A percentile compares a stretch with the other conserved stretches of the same genome.
These are phyloP conservation scores for Acer yangbiense DNA, from an alignment of 345 rosid genomes.

Conservation along the genomic window DNA sequence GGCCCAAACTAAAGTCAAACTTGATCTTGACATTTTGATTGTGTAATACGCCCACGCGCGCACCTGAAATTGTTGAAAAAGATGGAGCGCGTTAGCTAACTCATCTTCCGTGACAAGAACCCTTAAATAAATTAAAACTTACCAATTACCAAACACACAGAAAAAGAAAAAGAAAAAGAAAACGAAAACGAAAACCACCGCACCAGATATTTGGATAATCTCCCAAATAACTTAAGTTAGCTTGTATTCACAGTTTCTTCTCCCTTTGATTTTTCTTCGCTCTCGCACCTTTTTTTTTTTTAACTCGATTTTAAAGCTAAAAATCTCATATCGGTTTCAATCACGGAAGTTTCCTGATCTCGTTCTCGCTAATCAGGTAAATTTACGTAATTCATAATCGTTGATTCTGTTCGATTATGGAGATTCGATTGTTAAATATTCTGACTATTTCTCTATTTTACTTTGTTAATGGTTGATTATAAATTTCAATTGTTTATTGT, in stretches of 20 bases:
- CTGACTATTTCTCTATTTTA: background rate
- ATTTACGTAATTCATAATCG: background rate
- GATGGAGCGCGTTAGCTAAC: too few relatives aligned
- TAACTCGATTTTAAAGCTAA: background rate
- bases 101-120: too few relatives aligned
- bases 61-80: too few relatives aligned
- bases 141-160: too few relatives aligned
- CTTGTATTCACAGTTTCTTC: background rate
- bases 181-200: background rate
- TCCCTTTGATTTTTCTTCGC: background rate
- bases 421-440: background rate
- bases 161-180: background rate
- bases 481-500: background rate
- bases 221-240: background rate
- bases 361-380: slow-evolving; percentile 14
- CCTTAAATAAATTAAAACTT: too few relatives aligned
- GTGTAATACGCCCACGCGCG: too few relatives aligned
- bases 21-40: too few relatives aligned
- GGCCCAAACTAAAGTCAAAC: too few relatives aligned
- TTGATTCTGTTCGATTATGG: background rate
- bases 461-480: background rate
- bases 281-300: too few relatives aligned
- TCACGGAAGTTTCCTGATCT: background rate
- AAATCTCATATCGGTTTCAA: background rate
- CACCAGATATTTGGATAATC: slow-evolving; percentile 3